Percentiles rank a stretch among this genome's conserved stretches.
Conservation (phyloP, 768 basidiomycete genomes). For the Lactifluus rugatus region DNA sequence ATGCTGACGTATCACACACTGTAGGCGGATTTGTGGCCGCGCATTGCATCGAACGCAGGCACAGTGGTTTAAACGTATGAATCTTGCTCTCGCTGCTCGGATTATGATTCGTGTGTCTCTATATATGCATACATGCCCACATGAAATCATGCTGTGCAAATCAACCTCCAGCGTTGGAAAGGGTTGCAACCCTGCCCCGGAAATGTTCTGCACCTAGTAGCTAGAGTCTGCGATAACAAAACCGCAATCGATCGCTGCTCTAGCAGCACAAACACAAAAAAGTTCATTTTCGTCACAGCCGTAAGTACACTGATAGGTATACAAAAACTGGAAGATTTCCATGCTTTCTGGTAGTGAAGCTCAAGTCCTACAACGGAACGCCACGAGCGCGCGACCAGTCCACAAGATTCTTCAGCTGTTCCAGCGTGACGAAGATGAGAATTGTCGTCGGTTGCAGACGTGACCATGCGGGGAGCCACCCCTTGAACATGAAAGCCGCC, state of each 20-base stretch:
- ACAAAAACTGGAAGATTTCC: background rate
- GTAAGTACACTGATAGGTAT: conserved; percentile 14
- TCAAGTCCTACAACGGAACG: conserved; percentile 2
- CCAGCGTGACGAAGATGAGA: conserved; percentile 76
- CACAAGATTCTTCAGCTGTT: conserved; percentile 66
- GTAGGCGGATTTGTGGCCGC: conserved; percentile 95
- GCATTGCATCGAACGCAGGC: conserved; percentile 98
- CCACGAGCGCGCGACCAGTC: conserved; percentile 37
- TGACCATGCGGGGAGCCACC: conserved; percentile 83
- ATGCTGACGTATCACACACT: background rate
- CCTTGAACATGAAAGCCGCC: conserved; percentile 87
- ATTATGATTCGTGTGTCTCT: conserved; percentile 17
- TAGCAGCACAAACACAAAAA: background rate
- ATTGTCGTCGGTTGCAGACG: conserved; percentile 83
- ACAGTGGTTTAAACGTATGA: conserved; percentile 73
- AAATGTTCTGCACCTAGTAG: background rate
- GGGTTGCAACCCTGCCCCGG: background rate
- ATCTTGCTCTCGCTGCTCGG: conserved; percentile 15
- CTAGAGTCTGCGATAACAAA: background rate
- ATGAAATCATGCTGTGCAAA: background rate
- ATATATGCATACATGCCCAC: conserved; percentile 13
- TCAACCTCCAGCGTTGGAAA: background rate
- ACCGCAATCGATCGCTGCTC: background rate
- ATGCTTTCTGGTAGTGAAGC: background rate
- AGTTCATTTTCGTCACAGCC: background rate